These are phyloP conservation scores for Coniochaeta sp. DNA, from an alignment of 2,329 filamentous ascomycete species.

Conservation along the genomic window DNA sequence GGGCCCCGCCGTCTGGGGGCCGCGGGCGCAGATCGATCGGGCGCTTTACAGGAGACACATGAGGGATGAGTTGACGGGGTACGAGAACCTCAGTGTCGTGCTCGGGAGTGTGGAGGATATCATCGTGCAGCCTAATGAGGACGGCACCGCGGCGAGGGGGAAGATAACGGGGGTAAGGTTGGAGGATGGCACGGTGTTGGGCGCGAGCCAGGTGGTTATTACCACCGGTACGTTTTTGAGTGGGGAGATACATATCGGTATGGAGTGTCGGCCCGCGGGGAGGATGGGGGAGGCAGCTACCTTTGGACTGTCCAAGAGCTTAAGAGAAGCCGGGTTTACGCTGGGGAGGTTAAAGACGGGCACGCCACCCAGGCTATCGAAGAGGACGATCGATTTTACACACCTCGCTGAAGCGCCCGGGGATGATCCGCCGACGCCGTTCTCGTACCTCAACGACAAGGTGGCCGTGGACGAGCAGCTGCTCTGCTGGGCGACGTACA, in stretches of 20 bases:
- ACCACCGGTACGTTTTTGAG: conserved; percentile 94
- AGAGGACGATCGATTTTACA: conserved; percentile 72
- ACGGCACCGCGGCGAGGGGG: conserved; percentile 21
- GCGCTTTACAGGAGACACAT: conserved; percentile 84
- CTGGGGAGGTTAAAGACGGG: conserved; percentile 91
- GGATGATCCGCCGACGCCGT: conserved; percentile 80
- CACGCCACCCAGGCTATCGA: conserved; percentile 81
- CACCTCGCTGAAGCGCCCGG: conserved; percentile 67
- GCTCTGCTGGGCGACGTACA: conserved; percentile 80
- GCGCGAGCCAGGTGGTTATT: conserved; percentile 77
- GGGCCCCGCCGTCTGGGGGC: conserved; percentile 94
- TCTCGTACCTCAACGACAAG: conserved; percentile 78
- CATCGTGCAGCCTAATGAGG: conserved; percentile 52
- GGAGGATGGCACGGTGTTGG: conserved; percentile 79
- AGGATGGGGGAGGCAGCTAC: conserved; percentile 93
- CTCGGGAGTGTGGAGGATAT: conserved; percentile 91
- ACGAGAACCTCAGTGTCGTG: conserved; percentile 72
- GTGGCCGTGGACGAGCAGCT: conserved; percentile 79
- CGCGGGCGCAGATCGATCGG: conserved; percentile 91
- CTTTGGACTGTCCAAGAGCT: conserved; percentile 83
- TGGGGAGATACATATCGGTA: conserved; percentile 92
- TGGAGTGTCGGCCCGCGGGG: conserved; percentile 78
- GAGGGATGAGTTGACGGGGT: conserved; percentile 74
- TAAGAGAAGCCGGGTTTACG: conserved; percentile 81
- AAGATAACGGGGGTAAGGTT: conserved; percentile 79